Conservation (phyloP, 2,329 filamentous ascomycete species). For the Rosellinia necatrix region DNA sequence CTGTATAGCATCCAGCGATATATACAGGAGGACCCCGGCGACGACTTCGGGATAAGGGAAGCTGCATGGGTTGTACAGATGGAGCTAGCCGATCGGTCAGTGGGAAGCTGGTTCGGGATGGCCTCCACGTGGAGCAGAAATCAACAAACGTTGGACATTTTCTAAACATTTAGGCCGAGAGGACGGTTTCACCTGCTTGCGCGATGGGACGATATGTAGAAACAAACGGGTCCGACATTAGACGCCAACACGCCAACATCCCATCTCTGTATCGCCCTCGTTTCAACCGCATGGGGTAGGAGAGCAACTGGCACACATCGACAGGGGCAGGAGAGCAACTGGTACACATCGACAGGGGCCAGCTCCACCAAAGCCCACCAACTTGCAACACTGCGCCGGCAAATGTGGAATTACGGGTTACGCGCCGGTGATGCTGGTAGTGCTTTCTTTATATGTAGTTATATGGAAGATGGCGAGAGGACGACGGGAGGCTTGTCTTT, state of each 20-base stretch:
- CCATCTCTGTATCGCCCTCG: constrained; percentile 17
- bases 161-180: background rate
- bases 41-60: no score
- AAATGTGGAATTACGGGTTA: constrained; percentile 19
- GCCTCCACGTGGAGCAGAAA: no score
- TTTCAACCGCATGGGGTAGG: constrained; percentile 28
- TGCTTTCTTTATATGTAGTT: constrained; percentile 1
- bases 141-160: background rate
- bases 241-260: constrained; percentile 23
- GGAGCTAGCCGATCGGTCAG: no score
- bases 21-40: no score
- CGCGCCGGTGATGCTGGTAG: constrained; percentile 16
- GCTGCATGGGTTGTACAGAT: no score
- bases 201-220: background rate
- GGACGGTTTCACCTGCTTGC: constrained; percentile 6
- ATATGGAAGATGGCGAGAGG: constrained; percentile 15
- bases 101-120: no score
- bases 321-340: constrained; percentile 27
- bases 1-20: no score
- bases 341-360: no score
- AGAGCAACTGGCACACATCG: no score
- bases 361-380: constrained; percentile 25
- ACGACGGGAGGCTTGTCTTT: background rate
- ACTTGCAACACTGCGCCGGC: constrained; percentile 26
- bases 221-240: background rate